Evolutionary conservation across 2,329 filamentous ascomycete genomes (phyloP).

Genomic region (Hypoxylon sp.): DNA sequence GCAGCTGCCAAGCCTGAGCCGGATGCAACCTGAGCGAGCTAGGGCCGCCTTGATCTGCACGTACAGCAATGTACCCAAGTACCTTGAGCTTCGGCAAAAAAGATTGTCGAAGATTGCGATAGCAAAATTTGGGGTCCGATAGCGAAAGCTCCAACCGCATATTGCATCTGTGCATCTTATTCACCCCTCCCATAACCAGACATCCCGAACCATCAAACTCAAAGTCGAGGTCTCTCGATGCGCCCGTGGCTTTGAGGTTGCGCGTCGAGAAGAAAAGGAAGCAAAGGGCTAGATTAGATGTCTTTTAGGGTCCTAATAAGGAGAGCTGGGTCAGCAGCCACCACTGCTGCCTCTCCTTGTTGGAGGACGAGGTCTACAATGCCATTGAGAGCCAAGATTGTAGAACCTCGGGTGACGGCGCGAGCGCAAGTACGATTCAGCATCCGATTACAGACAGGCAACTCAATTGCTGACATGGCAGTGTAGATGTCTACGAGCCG

Average conservation of each 20-base stretch:
- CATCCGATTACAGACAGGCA: background rate
- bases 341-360: constrained; percentile 53
- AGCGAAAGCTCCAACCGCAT: constrained; percentile 12
- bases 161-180: too few relatives aligned
- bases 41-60: background rate
- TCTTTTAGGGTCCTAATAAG: constrained; percentile 62
- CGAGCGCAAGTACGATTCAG: constrained; percentile 58
- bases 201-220: constrained; percentile 12
- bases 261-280: constrained; percentile 50
- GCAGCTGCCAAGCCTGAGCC: constrained; percentile 2
- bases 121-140: constrained; percentile 31
- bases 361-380: constrained; percentile 62
- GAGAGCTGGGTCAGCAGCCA: constrained; percentile 62
- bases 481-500: constrained; percentile 50
- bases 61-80: constrained; percentile 5
- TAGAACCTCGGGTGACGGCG: constrained; percentile 63
- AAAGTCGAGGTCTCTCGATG: constrained; percentile 45
- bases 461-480: constrained; percentile 10
- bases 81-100: constrained; percentile 20
- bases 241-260: constrained; percentile 37
- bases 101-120: too few relatives aligned
- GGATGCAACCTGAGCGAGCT: background rate
- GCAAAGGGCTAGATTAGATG: constrained; percentile 59
- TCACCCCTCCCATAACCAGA: background rate
- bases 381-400: constrained; percentile 82